Base-by-base conservation (phyloP, 345 rosid species). In the Trapa bicornis region DNA sequence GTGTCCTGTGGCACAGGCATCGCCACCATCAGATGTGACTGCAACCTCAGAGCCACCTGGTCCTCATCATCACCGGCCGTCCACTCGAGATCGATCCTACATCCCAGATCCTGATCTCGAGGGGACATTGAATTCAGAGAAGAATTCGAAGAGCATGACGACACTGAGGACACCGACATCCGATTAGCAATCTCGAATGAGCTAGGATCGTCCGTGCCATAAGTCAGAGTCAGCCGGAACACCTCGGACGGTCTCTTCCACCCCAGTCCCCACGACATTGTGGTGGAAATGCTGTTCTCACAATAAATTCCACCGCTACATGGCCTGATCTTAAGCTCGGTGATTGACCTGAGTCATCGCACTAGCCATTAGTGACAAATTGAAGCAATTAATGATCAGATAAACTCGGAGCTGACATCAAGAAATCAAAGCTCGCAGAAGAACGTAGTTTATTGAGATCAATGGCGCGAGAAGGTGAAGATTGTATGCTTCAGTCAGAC, bases 201-300 rank as follows among this genome's bases (percentile, higher is more conserved):
- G 67, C 70, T 77, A 22, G 79, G 78, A 65, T 85, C 90, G 69
- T 91, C 97, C 0, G 82, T 73, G 6, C 97, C 96, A 68, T 91
- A 94, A 0, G 79, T 78, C 53, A 94, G 91, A 12, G 78, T 81
- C 15, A 94, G 69, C 42, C 86, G 94, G 83, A 91, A 89, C 76
- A 73, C 75, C 80, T 94, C 97, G 75, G 86, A 83, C 5, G 97
- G 80, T 67, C 99, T 79, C 76, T 91, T 91, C 99, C 99, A 94
- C 47, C 99, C 96, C 67, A 93, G 73, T 58, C 96, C 97, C 98
- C 98, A 93, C 60, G 97, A 94, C 99, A 94, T 94, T 82, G 79
- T 64, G 61, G 69, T 16, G 37, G 64, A 57, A 68, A 17, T 45
- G 41, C 58, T 53, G 61, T 48, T 12, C 32, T 33, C 32, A 48